A percentile compares a stretch with the other conserved stretches of the same genome.
Conservation (phyloP, 768 basidiomycete genomes). For the Mycena floridula region DNA sequence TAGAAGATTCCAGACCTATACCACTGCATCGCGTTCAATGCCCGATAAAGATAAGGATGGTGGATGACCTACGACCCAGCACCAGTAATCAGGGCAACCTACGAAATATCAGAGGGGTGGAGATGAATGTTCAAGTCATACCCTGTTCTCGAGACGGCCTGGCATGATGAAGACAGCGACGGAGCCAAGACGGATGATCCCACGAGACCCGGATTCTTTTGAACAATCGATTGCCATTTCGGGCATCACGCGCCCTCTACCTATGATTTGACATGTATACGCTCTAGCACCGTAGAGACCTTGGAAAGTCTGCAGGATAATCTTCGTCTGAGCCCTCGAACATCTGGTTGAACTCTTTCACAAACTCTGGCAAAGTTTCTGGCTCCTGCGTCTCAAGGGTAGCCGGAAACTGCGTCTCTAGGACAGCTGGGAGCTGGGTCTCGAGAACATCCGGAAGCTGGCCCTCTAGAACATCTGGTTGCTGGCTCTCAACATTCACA, state of each 20-base stretch:
- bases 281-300: no score
- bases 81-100: slow-evolving; percentile 82
- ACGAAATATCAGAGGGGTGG: slow-evolving; percentile 6
- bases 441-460: neutral
- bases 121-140: slow-evolving; percentile 12
- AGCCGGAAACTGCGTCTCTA: neutral
- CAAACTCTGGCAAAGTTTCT: no score
- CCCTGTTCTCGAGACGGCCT: slow-evolving; percentile 66
- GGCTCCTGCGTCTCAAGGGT: no score
- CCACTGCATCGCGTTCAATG: slow-evolving; percentile 48
- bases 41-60: slow-evolving; percentile 5
- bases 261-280: no score
- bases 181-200: no score
- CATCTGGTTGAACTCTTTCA: no score
- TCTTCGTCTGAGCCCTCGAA: no score
- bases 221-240: no score
- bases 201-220: no score
- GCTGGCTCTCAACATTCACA: neutral
- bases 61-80: slow-evolving; percentile 69
- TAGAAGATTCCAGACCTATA: slow-evolving; percentile 92
- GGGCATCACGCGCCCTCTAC: no score
- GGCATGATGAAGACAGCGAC: slow-evolving; percentile 47
- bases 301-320: no score
- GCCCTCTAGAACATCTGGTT: neutral
- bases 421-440: neutral